Evolutionary conservation across 805 yeast genomes (phyloP), one percentile per base, ranked within the genome.

Genomic region (Torulaspora franciscae): DNA sequence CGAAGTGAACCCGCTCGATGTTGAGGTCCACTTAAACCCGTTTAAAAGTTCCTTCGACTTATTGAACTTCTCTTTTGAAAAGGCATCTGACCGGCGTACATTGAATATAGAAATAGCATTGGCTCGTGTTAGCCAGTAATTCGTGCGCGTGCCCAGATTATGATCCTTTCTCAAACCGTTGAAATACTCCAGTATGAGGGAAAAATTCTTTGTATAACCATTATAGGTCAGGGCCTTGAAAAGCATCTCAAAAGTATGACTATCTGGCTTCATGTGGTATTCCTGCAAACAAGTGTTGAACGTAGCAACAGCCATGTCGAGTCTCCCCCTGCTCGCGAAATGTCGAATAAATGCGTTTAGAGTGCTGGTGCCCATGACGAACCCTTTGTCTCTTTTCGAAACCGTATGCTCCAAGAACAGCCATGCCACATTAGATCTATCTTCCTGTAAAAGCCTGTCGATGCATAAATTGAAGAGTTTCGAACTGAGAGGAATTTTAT

Each of bases 221-320:
- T 64, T 57, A 17, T 58, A 62, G 2, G 67, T 64, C 3, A 68
- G 42, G 5, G 66, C 42, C 46, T 66, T 68, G 55, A 69, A 62
- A 4, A 72, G 49, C 30, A 64, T 48, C 19, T 62, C 63, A 37
- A 69, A 71, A 1, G 63, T 54, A 1, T 58, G 60, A 7, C 48
- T 40, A 37, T 66, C 57, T 3, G 75, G 71, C 13, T 38, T 39
- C 3, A 71, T 51, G 8, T 51, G 44, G 32, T 54, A 63, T 23
- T 51, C 48, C 7, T 49, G 32, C 2, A 44, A 41, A 36, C 68
- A 67, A 2, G 67, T 62, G 38, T 69, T 66, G 25, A 65, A 53
- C 1, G 63, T 58, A 17, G 67, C 57, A 7, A 67, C 29, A 0
- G 66, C 54, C 30, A 70, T 44, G 50, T 71, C 75, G 2, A 68